A percentile compares a stretch with the other conserved stretches of the same genome.
Conservation (phyloP, 2,329 filamentous ascomycete genomes). For the Epicoccum sorghinum region DNA sequence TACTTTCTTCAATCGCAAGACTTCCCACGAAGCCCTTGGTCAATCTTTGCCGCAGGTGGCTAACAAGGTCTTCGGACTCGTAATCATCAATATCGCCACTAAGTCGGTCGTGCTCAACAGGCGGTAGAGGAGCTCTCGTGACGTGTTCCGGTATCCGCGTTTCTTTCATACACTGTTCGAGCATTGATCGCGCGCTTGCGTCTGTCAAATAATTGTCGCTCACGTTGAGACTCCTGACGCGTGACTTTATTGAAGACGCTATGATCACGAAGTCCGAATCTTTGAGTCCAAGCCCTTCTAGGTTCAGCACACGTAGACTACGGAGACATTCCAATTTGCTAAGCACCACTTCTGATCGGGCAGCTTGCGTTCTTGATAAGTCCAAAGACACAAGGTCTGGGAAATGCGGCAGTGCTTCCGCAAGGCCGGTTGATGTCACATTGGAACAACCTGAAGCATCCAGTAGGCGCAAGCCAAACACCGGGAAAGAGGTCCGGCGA, state of each 20-base stretch:
- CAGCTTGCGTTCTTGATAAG: constrained; percentile 60
- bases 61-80: constrained; percentile 57
- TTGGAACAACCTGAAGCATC: constrained; percentile 64
- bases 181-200: constrained; percentile 57
- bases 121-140: constrained; percentile 24
- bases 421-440: constrained; percentile 61
- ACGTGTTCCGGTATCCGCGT: constrained; percentile 14
- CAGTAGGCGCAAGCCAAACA: constrained; percentile 60
- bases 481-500: constrained; percentile 38
- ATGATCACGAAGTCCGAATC: constrained; percentile 61
- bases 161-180: constrained; percentile 58
- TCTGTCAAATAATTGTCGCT: constrained; percentile 65
- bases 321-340: constrained; percentile 54
- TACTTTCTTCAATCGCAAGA: constrained; percentile 62
- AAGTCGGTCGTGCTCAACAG: constrained; percentile 38
- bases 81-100: constrained; percentile 41
- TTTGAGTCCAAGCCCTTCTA: constrained; percentile 59
- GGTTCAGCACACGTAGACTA: constrained; percentile 62
- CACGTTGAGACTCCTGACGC: constrained; percentile 63
- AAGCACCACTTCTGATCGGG: constrained; percentile 57
- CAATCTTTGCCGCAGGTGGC: constrained; percentile 53
- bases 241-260: constrained; percentile 57
- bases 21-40: constrained; percentile 55
- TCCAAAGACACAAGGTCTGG: constrained; percentile 64
- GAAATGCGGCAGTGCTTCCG: constrained; percentile 59